phyloP scores from a whole-genome alignment of 108 stramenopile genomes.

The Conticribra guillardii region DNA sequence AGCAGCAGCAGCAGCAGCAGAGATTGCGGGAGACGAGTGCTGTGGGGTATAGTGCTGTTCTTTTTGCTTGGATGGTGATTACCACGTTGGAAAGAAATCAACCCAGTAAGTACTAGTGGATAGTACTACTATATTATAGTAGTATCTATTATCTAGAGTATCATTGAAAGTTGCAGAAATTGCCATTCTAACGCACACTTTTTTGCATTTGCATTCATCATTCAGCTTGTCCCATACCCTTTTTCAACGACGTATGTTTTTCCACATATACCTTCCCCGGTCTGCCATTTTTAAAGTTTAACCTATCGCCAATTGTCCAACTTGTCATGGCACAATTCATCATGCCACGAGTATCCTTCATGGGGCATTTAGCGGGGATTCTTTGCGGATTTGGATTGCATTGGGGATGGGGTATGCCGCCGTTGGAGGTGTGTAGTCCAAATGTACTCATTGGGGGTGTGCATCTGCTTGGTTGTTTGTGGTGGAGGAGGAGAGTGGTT shows the following conservation, averaged over 20 bases:
- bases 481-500: constrained; percentile 24
- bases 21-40: constrained; percentile 51
- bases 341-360: constrained; percentile 74
- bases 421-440: constrained; percentile 64
- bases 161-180: no score
- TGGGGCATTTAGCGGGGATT: constrained; percentile 85
- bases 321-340: constrained; percentile 70
- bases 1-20: constrained; percentile 7
- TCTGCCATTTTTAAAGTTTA: constrained; percentile 50
- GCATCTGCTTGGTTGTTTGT: constrained; percentile 39
- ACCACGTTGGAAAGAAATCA: constrained; percentile 54
- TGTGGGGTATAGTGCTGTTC: constrained; percentile 82
- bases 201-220: no score
- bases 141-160: no score
- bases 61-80: constrained; percentile 87
- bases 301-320: constrained; percentile 71
- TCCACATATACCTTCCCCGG: constrained; percentile 47
- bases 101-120: constrained; percentile 12
- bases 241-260: constrained; percentile 77
- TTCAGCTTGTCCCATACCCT: constrained; percentile 68
- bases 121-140: no score
- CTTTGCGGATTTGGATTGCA: constrained; percentile 72
- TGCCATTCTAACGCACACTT: no score
- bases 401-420: constrained; percentile 65
- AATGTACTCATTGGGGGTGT: constrained; percentile 64